phyloP scores from a whole-genome alignment of 2,329 filamentous ascomycete genomes.

The Fusarium caatingaense region DNA sequence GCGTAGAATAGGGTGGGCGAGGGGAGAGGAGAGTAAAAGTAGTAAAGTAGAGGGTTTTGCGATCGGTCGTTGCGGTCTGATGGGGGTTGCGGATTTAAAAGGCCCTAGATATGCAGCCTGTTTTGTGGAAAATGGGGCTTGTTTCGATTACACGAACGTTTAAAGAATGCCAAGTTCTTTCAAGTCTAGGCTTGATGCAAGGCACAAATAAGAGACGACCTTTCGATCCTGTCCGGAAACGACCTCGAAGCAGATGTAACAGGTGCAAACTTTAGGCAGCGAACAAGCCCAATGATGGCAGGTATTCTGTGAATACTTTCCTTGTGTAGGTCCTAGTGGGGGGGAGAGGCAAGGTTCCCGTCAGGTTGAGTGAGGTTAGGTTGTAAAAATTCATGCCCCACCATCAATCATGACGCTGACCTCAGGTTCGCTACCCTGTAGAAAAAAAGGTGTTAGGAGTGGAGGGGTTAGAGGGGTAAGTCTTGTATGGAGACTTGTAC shows the following conservation, averaged over 20 bases:
- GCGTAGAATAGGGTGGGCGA: conserved; percentile 14
- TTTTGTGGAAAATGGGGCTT: conserved; percentile 32
- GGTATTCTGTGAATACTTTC: conserved; percentile 39
- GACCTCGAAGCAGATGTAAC: conserved; percentile 7
- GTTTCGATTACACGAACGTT: conserved; percentile 11
- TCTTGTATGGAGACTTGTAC: conserved; percentile 1
- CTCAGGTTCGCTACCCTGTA: conserved; percentile 5
- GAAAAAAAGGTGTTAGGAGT: conserved; percentile 15
- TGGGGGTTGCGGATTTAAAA: conserved; percentile 41
- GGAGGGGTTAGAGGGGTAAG: conserved; percentile 40
- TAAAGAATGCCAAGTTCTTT: conserved; percentile 11
- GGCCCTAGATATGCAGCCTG: conserved; percentile 39
- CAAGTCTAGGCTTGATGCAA: background rate
- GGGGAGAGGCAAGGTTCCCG: conserved; percentile 37
- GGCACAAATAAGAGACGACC: conserved; percentile 2
- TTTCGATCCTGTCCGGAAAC: conserved; percentile 1
- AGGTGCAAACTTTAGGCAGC: conserved; percentile 40
- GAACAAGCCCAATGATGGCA: conserved; percentile 42
- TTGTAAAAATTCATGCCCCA: conserved; percentile 57
- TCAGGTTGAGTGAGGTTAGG: conserved; percentile 29
- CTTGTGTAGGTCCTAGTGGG: conserved; percentile 37
- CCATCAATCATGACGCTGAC: conserved; percentile 50
- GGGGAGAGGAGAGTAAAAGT: conserved; percentile 19
- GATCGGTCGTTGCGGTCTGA: conserved; percentile 41
- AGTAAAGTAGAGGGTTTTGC: conserved; percentile 31